Conservation (phyloP, 495 filamentous ascomycete genomes). For the Articulospora tetracladia region DNA sequence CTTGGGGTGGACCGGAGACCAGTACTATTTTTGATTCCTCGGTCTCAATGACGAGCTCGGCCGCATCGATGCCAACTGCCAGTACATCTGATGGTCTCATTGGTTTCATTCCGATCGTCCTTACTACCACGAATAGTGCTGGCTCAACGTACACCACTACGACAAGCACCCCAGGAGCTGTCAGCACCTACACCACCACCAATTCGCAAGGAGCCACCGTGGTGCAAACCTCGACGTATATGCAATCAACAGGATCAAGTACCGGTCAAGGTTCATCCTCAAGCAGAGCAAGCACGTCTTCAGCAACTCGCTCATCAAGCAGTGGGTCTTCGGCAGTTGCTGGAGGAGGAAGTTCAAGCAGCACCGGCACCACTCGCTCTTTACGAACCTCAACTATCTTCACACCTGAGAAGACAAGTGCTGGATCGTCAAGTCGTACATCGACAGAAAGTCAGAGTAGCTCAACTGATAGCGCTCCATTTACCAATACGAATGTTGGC, state of each 20-base stretch:
- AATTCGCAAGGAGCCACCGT: constrained; percentile 12
- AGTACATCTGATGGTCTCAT: not conserved
- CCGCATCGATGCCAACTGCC: not conserved
- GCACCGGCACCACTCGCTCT: not conserved
- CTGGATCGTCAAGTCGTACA: not conserved
- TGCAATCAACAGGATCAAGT: not conserved
- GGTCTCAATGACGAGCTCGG: constrained; percentile 7
- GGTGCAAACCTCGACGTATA: not conserved
- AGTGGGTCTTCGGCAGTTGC: not conserved
- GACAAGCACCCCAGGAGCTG: not conserved
- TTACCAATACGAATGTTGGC: constrained; percentile 13
- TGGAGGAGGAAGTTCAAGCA: not conserved
- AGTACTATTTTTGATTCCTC: constrained; percentile 12
- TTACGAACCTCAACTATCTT: not conserved
- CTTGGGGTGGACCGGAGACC: not conserved
- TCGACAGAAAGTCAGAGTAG: not conserved
- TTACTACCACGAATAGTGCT: not conserved
- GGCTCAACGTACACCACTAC: not conserved
- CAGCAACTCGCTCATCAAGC: not conserved
- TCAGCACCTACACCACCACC: constrained; percentile 15
- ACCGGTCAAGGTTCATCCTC: not conserved
- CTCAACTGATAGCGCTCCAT: constrained; percentile 13
- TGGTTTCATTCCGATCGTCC: constrained; percentile 1
- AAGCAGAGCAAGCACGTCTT: not conserved
- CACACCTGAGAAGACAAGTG: not conserved